These are phyloP conservation scores for Gossypium laxum DNA, from an alignment of 441 rosid species.

Conservation along the genomic window DNA sequence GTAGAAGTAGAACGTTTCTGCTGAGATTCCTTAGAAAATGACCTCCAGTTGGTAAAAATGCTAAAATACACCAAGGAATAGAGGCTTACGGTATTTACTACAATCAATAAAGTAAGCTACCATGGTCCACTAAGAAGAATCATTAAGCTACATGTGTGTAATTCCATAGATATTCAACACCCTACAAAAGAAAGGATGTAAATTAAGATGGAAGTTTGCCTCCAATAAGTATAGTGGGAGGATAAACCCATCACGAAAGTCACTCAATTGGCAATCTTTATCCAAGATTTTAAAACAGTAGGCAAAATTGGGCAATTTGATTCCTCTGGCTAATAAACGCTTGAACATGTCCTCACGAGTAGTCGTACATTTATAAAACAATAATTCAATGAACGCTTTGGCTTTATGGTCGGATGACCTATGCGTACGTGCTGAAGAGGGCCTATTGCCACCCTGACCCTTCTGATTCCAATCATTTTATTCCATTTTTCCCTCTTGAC, in stretches of 20 bases:
- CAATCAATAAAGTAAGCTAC: neutral
- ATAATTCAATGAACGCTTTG: neutral
- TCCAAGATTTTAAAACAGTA: neutral
- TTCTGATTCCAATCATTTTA: too few relatives aligned
- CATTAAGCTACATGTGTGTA: neutral
- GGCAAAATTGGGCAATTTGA: neutral
- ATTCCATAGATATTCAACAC: neutral
- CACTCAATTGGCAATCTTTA: neutral
- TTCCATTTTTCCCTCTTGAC: neutral
- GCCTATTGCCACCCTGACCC: neutral
- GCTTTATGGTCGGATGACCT: neutral
- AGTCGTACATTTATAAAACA: neutral
- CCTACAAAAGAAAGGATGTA: neutral
- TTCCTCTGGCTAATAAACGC: neutral
- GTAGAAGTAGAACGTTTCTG: neutral
- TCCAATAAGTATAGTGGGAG: neutral
- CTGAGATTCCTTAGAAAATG: neutral
- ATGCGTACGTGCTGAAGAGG: neutral
- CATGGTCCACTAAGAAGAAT: neutral
- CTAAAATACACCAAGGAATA: neutral
- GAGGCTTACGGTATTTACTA: neutral
- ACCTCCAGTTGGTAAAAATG: neutral
- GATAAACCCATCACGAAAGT: neutral
- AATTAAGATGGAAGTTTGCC: neutral
- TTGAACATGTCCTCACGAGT: neutral